A percentile compares a stretch with the other conserved stretches of the same genome.
Evolutionary conservation across 345 rosid species (phyloP).

Genomic region (Aquilaria yunnanensis): DNA sequence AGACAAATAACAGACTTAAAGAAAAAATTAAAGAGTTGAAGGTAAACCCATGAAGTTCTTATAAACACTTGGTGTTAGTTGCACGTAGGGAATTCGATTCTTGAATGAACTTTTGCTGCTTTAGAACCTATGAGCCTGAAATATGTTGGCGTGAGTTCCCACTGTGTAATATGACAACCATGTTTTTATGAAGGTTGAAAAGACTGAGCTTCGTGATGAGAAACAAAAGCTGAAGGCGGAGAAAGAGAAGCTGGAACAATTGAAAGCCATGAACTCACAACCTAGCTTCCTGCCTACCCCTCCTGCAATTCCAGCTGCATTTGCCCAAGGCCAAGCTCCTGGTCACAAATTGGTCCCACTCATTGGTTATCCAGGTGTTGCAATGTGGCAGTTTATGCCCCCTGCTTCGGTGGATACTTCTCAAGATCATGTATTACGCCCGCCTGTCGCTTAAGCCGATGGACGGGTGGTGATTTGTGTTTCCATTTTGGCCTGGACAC

Average conservation of each 20-base stretch:
- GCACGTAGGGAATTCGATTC: too few species aligned
- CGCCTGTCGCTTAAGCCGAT: constrained; percentile 66
- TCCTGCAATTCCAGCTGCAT: constrained; percentile 56
- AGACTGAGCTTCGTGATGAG: constrained; percentile 76
- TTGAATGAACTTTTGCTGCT: too few species aligned
- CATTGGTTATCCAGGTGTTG: constrained; percentile 89
- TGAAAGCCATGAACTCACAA: constrained; percentile 56
- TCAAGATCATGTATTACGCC: constrained; percentile 93
- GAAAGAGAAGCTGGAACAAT: constrained; percentile 64
- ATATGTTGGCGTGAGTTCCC: too few species aligned
- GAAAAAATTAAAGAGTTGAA: constrained; percentile 77
- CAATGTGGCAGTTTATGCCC: constrained; percentile 99
- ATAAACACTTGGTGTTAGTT: too few species aligned
- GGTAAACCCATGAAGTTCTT: constrained; percentile 25
- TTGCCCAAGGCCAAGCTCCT: constrained; percentile 73
- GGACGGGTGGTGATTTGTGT: constrained; percentile 18
- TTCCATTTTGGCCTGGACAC: constrained; percentile 32
- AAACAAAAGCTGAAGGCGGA: constrained; percentile 58
- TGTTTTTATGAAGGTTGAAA: constrained; percentile 51
- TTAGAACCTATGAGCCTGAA: too few species aligned
- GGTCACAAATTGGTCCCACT: constrained; percentile 90
- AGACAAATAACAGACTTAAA: constrained; percentile 78
- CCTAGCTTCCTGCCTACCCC: constrained; percentile 61
- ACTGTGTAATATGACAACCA: neutral
- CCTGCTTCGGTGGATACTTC: constrained; percentile 93